Percentiles rank a stretch among this genome's conserved stretches.
Evolutionary conservation across 768 basidiomycete species (phyloP).

Genomic region (Leucosporidium yakuticum): DNA sequence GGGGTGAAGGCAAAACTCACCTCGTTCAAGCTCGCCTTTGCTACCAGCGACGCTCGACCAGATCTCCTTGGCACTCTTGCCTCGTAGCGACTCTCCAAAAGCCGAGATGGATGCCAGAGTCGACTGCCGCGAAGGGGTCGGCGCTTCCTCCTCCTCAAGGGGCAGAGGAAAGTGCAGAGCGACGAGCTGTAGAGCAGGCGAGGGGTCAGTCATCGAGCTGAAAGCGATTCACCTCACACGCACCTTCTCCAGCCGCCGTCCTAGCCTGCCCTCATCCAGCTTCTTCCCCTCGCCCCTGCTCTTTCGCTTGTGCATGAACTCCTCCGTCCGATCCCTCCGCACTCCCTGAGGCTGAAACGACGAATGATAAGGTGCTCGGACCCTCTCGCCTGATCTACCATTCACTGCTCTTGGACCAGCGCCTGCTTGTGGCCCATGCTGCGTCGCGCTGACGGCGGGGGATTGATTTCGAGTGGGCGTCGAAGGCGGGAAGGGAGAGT

Average conservation of each 20-base stretch:
- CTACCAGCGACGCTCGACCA: constrained; percentile 59
- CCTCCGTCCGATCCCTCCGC: constrained; percentile 70
- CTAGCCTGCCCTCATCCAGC: constrained; percentile 75
- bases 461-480: not conserved
- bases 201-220: not conserved
- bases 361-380: constrained; percentile 58
- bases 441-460: not conserved
- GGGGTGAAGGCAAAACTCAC: constrained; percentile 45
- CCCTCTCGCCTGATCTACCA: not conserved
- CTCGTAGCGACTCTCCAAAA: constrained; percentile 51
- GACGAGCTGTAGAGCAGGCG: constrained; percentile 42
- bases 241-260: constrained; percentile 81
- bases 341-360: constrained; percentile 92
- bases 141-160: constrained; percentile 29
- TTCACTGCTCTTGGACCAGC: not conserved
- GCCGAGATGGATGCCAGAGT: constrained; percentile 69
- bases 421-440: not conserved
- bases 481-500: constrained; percentile 12
- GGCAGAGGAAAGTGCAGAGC: constrained; percentile 49
- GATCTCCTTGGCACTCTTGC: constrained; percentile 61
- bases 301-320: constrained; percentile 54
- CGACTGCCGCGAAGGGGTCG: constrained; percentile 4
- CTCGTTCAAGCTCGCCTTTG: constrained; percentile 60
- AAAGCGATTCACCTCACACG: constrained; percentile 41
- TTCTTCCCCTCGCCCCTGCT: constrained; percentile 50